Evolutionary conservation across 306 rosid species (phyloP).

Genomic region (Psophocarpus tetragonolobus): DNA sequence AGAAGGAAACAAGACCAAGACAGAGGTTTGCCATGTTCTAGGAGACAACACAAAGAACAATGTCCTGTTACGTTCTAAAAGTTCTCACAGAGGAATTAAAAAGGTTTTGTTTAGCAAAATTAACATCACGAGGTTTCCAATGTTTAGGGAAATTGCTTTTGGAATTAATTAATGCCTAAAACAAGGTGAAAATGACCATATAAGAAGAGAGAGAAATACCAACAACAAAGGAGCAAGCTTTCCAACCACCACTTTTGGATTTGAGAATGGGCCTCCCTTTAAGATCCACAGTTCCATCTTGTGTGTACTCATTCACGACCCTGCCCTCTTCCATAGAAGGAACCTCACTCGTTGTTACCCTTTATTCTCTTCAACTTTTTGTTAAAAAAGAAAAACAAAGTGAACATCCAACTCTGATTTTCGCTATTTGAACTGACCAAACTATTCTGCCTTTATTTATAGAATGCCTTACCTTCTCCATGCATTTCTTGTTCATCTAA

Average conservation of each 20-base stretch:
- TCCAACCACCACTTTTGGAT: slow-evolving; percentile 73
- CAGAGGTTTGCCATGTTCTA: not conserved
- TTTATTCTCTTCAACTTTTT: not conserved
- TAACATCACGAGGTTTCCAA: not conserved
- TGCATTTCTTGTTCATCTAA: not conserved
- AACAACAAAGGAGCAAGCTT: slow-evolving; percentile 76
- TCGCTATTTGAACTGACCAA: not conserved
- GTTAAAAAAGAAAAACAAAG: not conserved
- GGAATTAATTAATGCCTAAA: not conserved
- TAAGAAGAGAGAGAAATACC: slow-evolving; percentile 39
- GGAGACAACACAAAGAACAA: not conserved
- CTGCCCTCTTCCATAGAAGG: slow-evolving; percentile 40
- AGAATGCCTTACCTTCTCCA: not conserved
- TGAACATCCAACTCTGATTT: not conserved
- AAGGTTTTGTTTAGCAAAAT: not conserved
- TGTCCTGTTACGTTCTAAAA: not conserved
- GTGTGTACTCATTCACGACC: slow-evolving; percentile 36
- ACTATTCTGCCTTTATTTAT: not conserved
- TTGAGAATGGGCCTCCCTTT: slow-evolving; percentile 64
- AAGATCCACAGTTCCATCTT: slow-evolving; percentile 86
- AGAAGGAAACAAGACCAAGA: not conserved
- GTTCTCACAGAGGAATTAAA: not conserved
- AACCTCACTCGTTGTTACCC: not conserved
- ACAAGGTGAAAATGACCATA: not conserved
- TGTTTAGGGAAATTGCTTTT: not conserved